Base-by-base conservation (phyloP, 2,329 filamentous ascomycete genomes). In the Hymenoscyphus linearis region DNA sequence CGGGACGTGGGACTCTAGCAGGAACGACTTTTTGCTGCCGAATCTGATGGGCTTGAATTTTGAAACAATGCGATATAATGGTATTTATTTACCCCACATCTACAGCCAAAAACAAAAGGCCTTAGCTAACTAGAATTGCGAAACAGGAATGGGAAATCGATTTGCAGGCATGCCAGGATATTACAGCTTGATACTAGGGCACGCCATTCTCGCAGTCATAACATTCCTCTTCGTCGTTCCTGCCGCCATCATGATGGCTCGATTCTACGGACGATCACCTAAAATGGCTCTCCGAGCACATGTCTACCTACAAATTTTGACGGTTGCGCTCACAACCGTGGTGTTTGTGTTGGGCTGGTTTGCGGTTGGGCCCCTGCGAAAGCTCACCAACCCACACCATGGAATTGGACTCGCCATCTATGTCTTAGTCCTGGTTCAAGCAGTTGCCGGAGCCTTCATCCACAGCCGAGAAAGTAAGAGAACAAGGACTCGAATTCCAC, bases 51-150 rank as follows among this genome's bases (percentile, higher is more conserved):
- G 89, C 9, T 76, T 91, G 65, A 90, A 92, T 72, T 90, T 91
- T 73, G 88, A 87, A 56, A 93, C 90, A 5, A 93, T 90, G 86
- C 85, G 82, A 72, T 92, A 91, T 76, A 95, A 95, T 82, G 90
- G 89, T 91, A 77, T 67, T 79, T 62, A 37, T 52, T 55, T 34
- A 37, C 31, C 58, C 18, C n/a, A n/a, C n/a, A n/a, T n/a, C n/a
- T n/a, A 34, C 13, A 7, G 14, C 16, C 26, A 53, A n/a, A 18
- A 6, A 26, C 47, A 9, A 4, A 12, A n/a, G 7, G 50, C 13
- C 5, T 26, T 4, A 31, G 22, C 18, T 37, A 18, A 58, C 26
- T 61, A 67, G 64, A 69, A 55, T 14, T 52, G 25, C 35, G 36
- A 57, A n/a, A 56, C 36, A 70, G 88, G 90, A 73, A 93, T 93